phyloP scores from a whole-genome alignment of 2,329 filamentous ascomycete species.

The Nothomitra cinnamomea region DNA sequence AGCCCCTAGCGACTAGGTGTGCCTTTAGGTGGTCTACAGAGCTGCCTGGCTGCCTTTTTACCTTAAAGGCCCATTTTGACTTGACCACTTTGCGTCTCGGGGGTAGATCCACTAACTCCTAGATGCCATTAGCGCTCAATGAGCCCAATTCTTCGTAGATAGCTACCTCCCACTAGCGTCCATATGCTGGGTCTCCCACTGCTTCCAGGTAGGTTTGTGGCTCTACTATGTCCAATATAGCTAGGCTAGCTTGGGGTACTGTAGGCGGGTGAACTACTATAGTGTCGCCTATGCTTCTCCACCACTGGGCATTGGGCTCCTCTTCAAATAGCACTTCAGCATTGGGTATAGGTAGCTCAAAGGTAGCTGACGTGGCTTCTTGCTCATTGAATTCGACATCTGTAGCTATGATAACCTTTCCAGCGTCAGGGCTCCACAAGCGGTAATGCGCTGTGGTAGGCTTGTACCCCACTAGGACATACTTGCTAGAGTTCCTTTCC shows the following conservation, averaged over 20 bases:
- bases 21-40: conserved; percentile 7
- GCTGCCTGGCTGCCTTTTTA: too few relatives aligned
- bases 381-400: neutral
- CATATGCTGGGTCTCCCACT: too few relatives aligned
- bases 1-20: conserved; percentile 9
- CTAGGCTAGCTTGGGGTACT: too few relatives aligned
- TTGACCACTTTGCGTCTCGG: neutral
- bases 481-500: too few relatives aligned
- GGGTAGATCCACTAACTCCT: neutral
- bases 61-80: too few relatives aligned
- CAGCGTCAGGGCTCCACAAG: neutral
- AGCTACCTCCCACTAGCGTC: too few relatives aligned
- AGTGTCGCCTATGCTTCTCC: neutral
- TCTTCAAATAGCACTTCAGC: neutral
- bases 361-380: neutral
- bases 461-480: neutral
- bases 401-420: neutral
- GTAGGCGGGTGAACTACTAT: too few relatives aligned
- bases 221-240: too few relatives aligned
- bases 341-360: neutral
- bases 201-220: too few relatives aligned
- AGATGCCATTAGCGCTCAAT: neutral
- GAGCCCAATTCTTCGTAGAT: neutral
- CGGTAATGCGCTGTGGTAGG: neutral
- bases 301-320: neutral